Evolutionary conservation across 495 filamentous ascomycete species (phyloP), one percentile per base, ranked within the genome.

Genomic region (Amphirosellinia nigrospora): DNA sequence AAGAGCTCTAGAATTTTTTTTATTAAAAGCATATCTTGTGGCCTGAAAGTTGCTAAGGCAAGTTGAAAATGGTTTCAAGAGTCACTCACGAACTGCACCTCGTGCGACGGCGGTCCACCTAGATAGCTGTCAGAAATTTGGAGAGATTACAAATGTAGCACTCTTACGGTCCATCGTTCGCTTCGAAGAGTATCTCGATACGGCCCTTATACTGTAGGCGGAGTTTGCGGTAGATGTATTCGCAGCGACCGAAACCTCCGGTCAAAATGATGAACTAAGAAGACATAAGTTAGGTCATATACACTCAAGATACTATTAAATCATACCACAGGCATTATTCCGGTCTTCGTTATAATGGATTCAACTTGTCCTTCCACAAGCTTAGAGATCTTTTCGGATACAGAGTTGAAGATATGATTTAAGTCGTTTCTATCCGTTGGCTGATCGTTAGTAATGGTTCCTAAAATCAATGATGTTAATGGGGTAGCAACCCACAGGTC

Each of bases 261-360:
- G 4, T 56, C 13, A 66, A 56, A 32, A 56, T 36, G 15, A 66
- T 66, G 23, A 66, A 66, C 64, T 66, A 66, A 55, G 16, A 50
- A 7, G 23, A 3, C 8, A 26, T 21, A 39, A 52, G 6, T 50
- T 26, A 52, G 46, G 3, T 15, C 26, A 3, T 30, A 41, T 21
- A 32, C 36, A 23, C 26, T 26, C 13, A 30, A 28, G 9, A 41
- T n/a, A 4, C 23, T 36, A 9, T 4, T 58, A n/a, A 19, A 34
- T 62, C 16, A n/a, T 66, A 66, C 64, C 34, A 39, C 9, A 5
- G 64, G 64, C 34, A 39, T 1, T 0, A 43, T 30, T 43, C 48
- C 38, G 8, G 48, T 56, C 9, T 66, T 56, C 0, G n/a, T 43
- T 2, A 30, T 1, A 0, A 66, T 66, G 2, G 64, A 34, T 41